These are phyloP conservation scores for Coniosporium tulheliwenetii DNA, from an alignment of 2,329 filamentous ascomycete species.

Conservation along the genomic window DNA sequence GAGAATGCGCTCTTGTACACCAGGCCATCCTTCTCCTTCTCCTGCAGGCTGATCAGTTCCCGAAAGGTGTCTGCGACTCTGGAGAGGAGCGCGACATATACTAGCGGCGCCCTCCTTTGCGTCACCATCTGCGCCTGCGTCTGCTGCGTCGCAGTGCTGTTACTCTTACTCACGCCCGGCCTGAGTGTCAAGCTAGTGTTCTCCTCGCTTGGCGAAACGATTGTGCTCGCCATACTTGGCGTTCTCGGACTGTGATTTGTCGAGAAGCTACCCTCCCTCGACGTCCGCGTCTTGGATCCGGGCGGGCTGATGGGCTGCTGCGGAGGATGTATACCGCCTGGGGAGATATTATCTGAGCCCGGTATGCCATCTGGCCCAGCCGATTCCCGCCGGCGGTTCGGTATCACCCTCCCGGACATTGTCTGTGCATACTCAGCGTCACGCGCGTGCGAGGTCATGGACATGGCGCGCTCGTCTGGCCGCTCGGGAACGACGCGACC, in stretches of 20 bases:
- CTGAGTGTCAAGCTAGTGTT: constrained; percentile 44
- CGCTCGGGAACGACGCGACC: constrained; percentile 83
- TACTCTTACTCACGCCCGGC: constrained; percentile 24
- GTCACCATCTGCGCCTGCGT: constrained; percentile 39
- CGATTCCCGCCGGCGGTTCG: constrained; percentile 52
- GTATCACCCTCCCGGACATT: constrained; percentile 84
- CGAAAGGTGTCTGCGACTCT: constrained; percentile 84
- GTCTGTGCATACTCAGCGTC: constrained; percentile 72
- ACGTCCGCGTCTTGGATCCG: neutral
- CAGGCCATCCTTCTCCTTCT: constrained; percentile 89
- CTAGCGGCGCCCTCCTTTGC: constrained; percentile 59
- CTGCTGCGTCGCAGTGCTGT: constrained; percentile 24
- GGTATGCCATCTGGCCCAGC: constrained; percentile 6
- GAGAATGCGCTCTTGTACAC: constrained; percentile 97
- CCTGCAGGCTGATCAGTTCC: constrained; percentile 70
- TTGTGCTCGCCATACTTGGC: constrained; percentile 87
- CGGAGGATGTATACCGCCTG: neutral
- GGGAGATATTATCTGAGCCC: no score
- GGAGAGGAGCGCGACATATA: constrained; percentile 90
- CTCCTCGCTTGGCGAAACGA: constrained; percentile 48
- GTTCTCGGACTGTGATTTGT: constrained; percentile 36
- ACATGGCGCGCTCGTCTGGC: constrained; percentile 89
- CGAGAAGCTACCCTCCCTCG: constrained; percentile 21
- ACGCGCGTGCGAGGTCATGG: constrained; percentile 69
- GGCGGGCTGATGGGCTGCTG: neutral